Base-by-base conservation (phyloP, 768 basidiomycete genomes). In the Suillus alpinus region DNA sequence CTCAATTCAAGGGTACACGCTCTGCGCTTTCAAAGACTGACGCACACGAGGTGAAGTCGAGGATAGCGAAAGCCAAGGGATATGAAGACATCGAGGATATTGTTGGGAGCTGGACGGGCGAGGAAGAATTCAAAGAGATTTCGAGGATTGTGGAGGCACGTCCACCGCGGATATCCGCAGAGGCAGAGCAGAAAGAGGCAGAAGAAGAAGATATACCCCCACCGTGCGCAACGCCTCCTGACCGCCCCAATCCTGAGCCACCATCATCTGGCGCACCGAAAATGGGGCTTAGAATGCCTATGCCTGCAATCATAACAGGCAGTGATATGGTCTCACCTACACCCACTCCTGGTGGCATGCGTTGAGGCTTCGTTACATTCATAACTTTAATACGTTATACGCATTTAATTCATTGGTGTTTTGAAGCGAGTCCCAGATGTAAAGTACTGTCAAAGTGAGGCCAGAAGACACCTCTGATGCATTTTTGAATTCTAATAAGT, bases 1-100 rank as follows among this genome's bases (percentile, higher is more conserved):
- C 81, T 14, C 92, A 94, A 70, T 93, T 95, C 81, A 90, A 89
- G 68, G 87, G 86, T 2, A 72, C 80, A 3, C 84, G 86, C 43
- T 73, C 82, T 1, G 77, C 78, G 6, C 74, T 86, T 47, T 81
- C 78, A 39, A 92, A 88, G 67, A 73, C 80, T 1, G 83, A 89
- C 37, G 81, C 85, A 3, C 87, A 83, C 57, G 73, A 75, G 2
- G 73, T 87, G 51, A 81, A 82, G 55, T 79, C 86, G 18, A 71
- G 72, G 0, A 71, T 95, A 34, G 73, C 83, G 23, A 76, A 79
- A 56, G 83, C 89, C 31, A 94, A 94, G 66, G 74, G 75, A 18
- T 94, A 77, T 67, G 81, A 82, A 9, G 81, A 79, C 23, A 67
- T 89, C 65, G 77, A 76, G 0, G 76, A 79, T 13, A 64, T 85